Evolutionary conservation across 495 filamentous ascomycete species (phyloP), one percentile per base, ranked within the genome.

Genomic region (Haplographium delicatum): DNA sequence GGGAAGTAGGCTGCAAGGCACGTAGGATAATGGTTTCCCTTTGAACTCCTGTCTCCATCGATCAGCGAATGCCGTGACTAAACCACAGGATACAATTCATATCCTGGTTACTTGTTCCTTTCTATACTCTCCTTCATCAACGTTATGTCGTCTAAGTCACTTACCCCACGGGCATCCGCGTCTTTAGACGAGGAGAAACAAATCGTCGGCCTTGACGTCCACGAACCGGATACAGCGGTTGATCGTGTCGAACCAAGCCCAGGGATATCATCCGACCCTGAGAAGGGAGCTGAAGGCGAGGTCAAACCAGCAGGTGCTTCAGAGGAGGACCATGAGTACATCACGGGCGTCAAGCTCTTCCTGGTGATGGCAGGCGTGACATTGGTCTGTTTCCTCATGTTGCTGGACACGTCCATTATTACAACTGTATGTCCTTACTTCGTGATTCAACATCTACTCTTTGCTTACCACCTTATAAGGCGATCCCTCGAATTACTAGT

Each of bases 381-480:
- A 0, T 27, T 73, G 5, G 69, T 65, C 20, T 56, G 60, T 10
- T 76, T 75, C 51, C 50, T 80, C 33, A 63, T 77, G 62, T 49
- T 78, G 40, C 53, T 80, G 5, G 76, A 79, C 47, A 58, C 56
- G 20, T 67, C 74, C 1, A 77, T 80, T 51, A 56, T 80, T 34
- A 56, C 64, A 6, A 75, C 73, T 1, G 48, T 41, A 2, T 13
- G 47, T 31, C 10, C 9, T 15, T 4, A 48, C 16, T 26, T 16
- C 35, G 11, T 40, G 7, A 34, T 31, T 19, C n/a, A 4, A 3
- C 13, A 2, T 33, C 18, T 9, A 27, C 13, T 34, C 18, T 34
- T 6, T 6, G n/a, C 16, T 18, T 19, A 3, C 16, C 22, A 1
- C 18, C 22, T 19, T 8, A 35, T 35, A 19, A 53, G 6, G 74